Base-by-base conservation (phyloP, 345 rosid genomes). In the Kernera saxatilis region DNA sequence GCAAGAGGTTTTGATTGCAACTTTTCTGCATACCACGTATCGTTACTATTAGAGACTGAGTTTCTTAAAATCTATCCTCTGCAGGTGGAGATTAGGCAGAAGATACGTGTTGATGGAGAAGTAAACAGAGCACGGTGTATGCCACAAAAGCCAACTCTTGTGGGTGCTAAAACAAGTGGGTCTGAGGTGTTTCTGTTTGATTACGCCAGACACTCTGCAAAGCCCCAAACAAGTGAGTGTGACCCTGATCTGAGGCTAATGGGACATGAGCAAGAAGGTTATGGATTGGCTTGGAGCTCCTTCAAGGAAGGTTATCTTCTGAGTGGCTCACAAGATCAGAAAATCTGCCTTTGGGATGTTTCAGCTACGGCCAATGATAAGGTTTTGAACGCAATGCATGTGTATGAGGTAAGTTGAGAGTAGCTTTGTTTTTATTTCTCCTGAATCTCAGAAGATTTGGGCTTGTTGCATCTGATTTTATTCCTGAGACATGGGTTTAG, bases 231-330 rank as follows among this genome's bases (percentile, higher is more conserved):
- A 26, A 73, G 75, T 23, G 84, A 58, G 18, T 88, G 81, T 76
- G 89, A 84, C 79, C 93, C 98, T 68, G 93, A 88, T 69, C 64
- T 88, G 76, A 85, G 83, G 83, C 71, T 93, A 82, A 81, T 74
- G 79, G 98, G 98, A 77, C 98, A 90, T 73, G 88, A 83, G 12
- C 83, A 85, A 55, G 98, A 90, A 84, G 98, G 98, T 13, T 93
- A 90, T 75, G 98, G 96, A 1, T 79, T 93, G 77, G 85, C 96
- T 18, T 93, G 98, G 98, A 90, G 90, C 75, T 84, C 88, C 19
- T 79, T 88, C 54, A 93, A 86, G 76, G 83, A 80, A 64, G 97
- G 92, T 51, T 90, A 84, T 76, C 92, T 93, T 71, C 22, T 93
- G 65, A 93, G 98, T 68, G 97, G 92, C 67, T 90, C 98, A 18